phyloP scores from a whole-genome alignment of 768 basidiomycete genomes.

The Agaricus blazei region DNA sequence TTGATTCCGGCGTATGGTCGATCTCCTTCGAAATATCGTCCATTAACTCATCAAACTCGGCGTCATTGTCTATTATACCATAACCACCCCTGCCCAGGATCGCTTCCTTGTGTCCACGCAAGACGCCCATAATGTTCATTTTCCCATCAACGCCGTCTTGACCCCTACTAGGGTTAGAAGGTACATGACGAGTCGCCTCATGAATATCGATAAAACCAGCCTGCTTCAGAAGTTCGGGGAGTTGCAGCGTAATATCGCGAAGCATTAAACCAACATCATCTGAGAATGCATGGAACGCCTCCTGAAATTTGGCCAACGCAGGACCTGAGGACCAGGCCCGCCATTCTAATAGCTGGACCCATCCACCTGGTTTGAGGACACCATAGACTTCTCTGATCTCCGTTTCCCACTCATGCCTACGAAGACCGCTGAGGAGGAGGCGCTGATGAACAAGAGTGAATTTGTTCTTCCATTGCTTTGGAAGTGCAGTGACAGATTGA shows the following conservation, averaged over 20 bases:
- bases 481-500: conserved; percentile 3
- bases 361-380: conserved; percentile 3
- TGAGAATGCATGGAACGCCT: background rate
- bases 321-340: background rate
- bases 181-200: background rate
- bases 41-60: background rate
- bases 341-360: background rate
- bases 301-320: background rate
- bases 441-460: conserved; percentile 8
- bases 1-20: background rate
- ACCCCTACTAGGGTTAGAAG: background rate
- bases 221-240: background rate
- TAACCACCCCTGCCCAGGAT: background rate
- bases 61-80: background rate
- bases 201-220: conserved; percentile 2
- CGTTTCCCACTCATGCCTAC: conserved; percentile 1
- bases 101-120: background rate
- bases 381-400: conserved; percentile 3
- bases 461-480: conserved; percentile 4
- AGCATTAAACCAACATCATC: background rate
- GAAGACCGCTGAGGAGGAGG: conserved; percentile 2
- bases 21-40: background rate
- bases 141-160: conserved; percentile 1
- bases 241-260: background rate
- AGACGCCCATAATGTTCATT: background rate